Evolutionary conservation across 345 rosid genomes (phyloP), one percentile per base, ranked within the genome.

Genomic region (Aethionema arabicum): DNA sequence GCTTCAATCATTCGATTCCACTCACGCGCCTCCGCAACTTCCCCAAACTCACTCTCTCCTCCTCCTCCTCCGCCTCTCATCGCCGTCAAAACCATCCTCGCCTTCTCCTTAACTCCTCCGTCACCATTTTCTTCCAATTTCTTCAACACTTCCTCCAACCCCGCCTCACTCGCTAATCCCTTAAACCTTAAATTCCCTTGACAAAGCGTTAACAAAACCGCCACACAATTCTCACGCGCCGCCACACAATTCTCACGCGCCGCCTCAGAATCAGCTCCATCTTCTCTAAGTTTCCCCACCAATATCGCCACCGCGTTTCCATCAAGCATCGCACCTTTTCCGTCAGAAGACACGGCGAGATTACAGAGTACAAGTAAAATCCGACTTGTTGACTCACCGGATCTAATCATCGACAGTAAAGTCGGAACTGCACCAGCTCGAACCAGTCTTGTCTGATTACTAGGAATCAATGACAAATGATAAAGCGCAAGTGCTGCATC

Each of bases 401-500:
- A 74, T 15, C 68, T 86, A 8, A 82, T 76, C 84, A 88, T 75
- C 6, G 80, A 83, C 52, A 91, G 56, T 33, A 91, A 76, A 29
- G 77, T 65, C 0, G 83, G 73, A 14, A 91, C 86, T 0, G 91
- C 86, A 32, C 90, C 85, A 30, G 82, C 83, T 56, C 79, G 73
- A 9, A 91, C 80, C 31, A 91, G 67, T 74, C 82, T 88, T 2
- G 74, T 77, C 32, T 82, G 64, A 59, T 86, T 92, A 42, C 82
- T 81, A 40, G 83, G 91, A n/a, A 83, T 80, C 41, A 92, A 56
- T 1, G 91, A 80, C 11, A 88, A 59, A 40, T 92, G 90, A 33
- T 92, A 92, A 29, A 92, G 65, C 14, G 96, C 89, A 12, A 85
- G 79, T 0, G 92, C 86, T 8, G 96, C 77, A 63, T 91, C 96